These are phyloP conservation scores for Boechera retrofracta DNA, from an alignment of 345 rosid genomes.

Conservation along the genomic window DNA sequence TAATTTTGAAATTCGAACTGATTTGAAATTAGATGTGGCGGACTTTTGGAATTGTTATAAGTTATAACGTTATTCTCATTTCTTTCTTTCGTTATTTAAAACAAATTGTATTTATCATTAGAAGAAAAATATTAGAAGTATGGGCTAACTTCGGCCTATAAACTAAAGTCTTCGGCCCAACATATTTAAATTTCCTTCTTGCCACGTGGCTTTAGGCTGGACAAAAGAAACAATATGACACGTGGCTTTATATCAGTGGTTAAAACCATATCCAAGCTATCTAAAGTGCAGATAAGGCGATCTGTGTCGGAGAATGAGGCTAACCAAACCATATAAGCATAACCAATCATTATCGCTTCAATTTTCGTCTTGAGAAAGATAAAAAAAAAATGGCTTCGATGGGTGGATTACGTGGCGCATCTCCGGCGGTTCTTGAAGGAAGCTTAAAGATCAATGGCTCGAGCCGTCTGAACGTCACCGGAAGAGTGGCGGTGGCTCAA, in stretches of 20 bases:
- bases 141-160: background rate
- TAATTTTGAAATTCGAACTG: constrained; percentile 48
- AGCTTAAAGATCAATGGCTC: constrained; percentile 67
- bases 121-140: background rate
- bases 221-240: background rate
- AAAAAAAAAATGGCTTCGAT: constrained; percentile 66
- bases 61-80: constrained; percentile 15
- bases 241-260: constrained; percentile 46
- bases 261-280: constrained; percentile 49
- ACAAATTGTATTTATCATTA: too few relatives aligned
- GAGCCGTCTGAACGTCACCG: constrained; percentile 45
- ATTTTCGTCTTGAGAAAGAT: constrained; percentile 13
- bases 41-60: constrained; percentile 3
- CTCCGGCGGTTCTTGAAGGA: constrained; percentile 73
- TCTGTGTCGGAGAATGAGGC: constrained; percentile 6
- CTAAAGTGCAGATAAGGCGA: constrained; percentile 56
- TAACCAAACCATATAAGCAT: constrained; percentile 52
- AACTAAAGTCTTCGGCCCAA: background rate
- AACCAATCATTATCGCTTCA: constrained; percentile 47
- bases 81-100: background rate
- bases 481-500: constrained; percentile 40
- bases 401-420: constrained; percentile 70
- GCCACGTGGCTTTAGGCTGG: constrained; percentile 1
- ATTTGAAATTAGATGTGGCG: constrained; percentile 53
- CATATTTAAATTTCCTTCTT: background rate